phyloP scores from a whole-genome alignment of 768 basidiomycete species.

The Cystobasidium ongulense region DNA sequence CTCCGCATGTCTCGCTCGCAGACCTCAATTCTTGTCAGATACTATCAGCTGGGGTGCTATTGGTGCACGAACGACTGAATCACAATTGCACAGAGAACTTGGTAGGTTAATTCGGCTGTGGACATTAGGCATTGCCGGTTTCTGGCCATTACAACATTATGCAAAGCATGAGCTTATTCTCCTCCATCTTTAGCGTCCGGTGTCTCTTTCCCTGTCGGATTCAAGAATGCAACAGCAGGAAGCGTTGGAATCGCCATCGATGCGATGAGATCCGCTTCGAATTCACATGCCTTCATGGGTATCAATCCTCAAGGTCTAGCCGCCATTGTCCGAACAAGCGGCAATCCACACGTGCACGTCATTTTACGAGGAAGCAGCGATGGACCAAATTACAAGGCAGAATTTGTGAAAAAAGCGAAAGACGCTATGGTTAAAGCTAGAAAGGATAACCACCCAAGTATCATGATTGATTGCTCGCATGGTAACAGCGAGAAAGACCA shows the following conservation, averaged over 20 bases:
- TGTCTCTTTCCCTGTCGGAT: constrained; percentile 91
- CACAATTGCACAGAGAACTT: constrained; percentile 91
- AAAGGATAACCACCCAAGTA: constrained; percentile 53
- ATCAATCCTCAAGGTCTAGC: constrained; percentile 58
- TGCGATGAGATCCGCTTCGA: constrained; percentile 83
- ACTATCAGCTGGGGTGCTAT: constrained; percentile 91
- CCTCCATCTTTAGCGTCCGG: constrained; percentile 58
- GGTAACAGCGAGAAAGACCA: constrained; percentile 96
- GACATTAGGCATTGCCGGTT: neutral
- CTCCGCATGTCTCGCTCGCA: neutral
- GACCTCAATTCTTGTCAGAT: constrained; percentile 41
- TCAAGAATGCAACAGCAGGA: constrained; percentile 99
- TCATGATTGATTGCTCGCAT: constrained; percentile 64
- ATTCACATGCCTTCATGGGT: constrained; percentile 93
- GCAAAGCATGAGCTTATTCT: neutral
- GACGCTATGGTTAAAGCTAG: constrained; percentile 60
- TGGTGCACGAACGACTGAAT: constrained; percentile 93
- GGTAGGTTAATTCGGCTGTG: neutral
- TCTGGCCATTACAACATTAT: too few species aligned
- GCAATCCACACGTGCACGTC: constrained; percentile 78
- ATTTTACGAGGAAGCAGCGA: constrained; percentile 87
- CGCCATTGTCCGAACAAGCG: constrained; percentile 85
- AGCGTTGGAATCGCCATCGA: constrained; percentile 80
- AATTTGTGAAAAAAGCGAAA: constrained; percentile 61
- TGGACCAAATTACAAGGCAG: constrained; percentile 77